Evolutionary conservation across 2,329 filamentous ascomycete species (phyloP).

Genomic region (Monosporascus sp.): DNA sequence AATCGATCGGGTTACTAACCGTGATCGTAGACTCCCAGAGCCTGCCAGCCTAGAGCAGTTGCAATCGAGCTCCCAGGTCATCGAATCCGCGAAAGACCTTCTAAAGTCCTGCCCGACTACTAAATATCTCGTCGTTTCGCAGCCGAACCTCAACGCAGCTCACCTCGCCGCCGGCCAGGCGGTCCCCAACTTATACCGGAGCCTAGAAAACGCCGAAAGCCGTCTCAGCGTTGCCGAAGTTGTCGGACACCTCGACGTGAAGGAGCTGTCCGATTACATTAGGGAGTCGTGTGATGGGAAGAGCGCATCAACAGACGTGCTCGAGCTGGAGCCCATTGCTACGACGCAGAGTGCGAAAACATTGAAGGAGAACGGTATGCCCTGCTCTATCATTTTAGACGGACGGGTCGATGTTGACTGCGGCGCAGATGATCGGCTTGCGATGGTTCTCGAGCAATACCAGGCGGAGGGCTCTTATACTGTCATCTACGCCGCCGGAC

Average conservation of each 20-base stretch:
- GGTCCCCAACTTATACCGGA: constrained; percentile 45
- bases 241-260: constrained; percentile 41
- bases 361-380: constrained; percentile 44
- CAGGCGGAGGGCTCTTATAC: constrained; percentile 54
- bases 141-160: constrained; percentile 65
- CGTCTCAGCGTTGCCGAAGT: constrained; percentile 52
- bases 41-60: constrained; percentile 38
- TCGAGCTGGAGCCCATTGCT: constrained; percentile 37
- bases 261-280: constrained; percentile 40
- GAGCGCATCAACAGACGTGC: constrained; percentile 33
- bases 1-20: constrained; percentile 2
- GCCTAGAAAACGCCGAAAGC: constrained; percentile 32
- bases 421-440: constrained; percentile 43
- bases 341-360: constrained; percentile 37
- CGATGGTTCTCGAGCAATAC: constrained; percentile 39
- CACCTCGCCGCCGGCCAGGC: constrained; percentile 54
- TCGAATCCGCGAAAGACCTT: constrained; percentile 39
- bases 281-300: constrained; percentile 39
- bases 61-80: constrained; percentile 42
- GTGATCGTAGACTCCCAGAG: constrained; percentile 15
- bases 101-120: constrained; percentile 67
- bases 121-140: constrained; percentile 71
- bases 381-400: background rate
- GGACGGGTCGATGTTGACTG: constrained; percentile 16
- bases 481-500: constrained; percentile 68